A percentile compares a stretch with the other conserved stretches of the same genome.
These are phyloP conservation scores for Xerocomus minutiporus DNA, from an alignment of 1,284 basidiomycete genomes.

Conservation along the genomic window DNA sequence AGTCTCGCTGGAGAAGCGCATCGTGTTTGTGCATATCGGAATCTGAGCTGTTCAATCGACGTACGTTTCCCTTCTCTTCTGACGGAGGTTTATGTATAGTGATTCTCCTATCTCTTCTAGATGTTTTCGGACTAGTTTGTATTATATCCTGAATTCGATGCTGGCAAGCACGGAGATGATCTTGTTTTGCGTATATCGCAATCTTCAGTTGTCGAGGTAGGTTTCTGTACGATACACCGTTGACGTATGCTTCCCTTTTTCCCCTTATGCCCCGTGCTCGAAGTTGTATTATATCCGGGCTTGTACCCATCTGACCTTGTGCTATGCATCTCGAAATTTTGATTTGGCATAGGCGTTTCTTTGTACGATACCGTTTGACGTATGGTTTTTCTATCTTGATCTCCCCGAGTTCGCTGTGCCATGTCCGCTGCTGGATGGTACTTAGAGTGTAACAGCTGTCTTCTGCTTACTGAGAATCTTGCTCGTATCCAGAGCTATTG, in stretches of 20 bases:
- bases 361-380: neutral
- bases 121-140: neutral
- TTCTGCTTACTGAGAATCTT: no score
- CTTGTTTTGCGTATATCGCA: neutral
- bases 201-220: neutral
- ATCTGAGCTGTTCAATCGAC: neutral
- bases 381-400: no score
- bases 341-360: neutral
- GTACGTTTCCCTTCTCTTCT: neutral
- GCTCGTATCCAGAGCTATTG: no score
- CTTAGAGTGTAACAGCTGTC: no score
- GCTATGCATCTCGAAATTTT: neutral
- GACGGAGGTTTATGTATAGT: neutral
- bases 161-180: neutral
- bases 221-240: neutral
- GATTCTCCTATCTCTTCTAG: neutral
- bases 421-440: no score
- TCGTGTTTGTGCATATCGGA: neutral
- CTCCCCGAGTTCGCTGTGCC: no score
- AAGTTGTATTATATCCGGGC: neutral
- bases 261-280: no score
- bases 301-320: neutral
- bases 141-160: neutral
- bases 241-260: neutral
- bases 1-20: no score